Conservation (phyloP, 225 moss, liverwort and hornwort genomes). For the Physcomitrium patens region DNA sequence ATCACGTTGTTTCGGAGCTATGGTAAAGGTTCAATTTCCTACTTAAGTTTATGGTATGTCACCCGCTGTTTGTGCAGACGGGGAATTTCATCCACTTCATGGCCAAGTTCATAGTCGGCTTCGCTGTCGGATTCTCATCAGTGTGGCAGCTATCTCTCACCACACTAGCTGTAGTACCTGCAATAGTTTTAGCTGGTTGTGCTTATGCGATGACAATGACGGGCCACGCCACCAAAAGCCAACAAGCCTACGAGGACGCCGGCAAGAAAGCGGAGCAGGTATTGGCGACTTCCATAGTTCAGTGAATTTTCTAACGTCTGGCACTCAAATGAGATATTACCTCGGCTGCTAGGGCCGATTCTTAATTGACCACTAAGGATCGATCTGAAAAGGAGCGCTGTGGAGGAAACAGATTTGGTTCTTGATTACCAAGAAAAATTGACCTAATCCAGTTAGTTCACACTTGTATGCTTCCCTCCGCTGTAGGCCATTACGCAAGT, state of each 20-base stretch:
- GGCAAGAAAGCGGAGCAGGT: constrained; percentile 66
- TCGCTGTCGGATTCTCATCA: constrained; percentile 64
- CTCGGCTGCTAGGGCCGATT: not conserved
- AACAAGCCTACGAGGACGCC: constrained; percentile 64
- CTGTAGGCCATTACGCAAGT: constrained; percentile 65
- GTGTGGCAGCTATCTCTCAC: constrained; percentile 81
- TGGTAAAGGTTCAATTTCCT: not conserved
- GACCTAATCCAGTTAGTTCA: not conserved
- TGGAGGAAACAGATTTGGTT: not conserved
- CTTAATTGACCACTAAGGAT: not conserved
- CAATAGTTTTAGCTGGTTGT: constrained; percentile 66
- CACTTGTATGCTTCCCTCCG: not conserved
- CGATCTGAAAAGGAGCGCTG: not conserved
- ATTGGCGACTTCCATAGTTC: not conserved
- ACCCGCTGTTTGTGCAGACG: constrained; percentile 48
- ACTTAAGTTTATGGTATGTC: not conserved
- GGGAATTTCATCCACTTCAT: constrained; percentile 81
- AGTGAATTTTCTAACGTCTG: not conserved
- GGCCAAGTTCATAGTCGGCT: constrained; percentile 68
- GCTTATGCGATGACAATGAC: constrained; percentile 53
- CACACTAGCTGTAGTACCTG: constrained; percentile 74
- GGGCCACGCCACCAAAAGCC: constrained; percentile 44
- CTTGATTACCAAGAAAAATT: not conserved
- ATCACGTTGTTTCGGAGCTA: too few species aligned
- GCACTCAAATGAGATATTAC: not conserved